Base-by-base conservation (phyloP, 2,329 filamentous ascomycete species). In the Fusarium subtropicale region DNA sequence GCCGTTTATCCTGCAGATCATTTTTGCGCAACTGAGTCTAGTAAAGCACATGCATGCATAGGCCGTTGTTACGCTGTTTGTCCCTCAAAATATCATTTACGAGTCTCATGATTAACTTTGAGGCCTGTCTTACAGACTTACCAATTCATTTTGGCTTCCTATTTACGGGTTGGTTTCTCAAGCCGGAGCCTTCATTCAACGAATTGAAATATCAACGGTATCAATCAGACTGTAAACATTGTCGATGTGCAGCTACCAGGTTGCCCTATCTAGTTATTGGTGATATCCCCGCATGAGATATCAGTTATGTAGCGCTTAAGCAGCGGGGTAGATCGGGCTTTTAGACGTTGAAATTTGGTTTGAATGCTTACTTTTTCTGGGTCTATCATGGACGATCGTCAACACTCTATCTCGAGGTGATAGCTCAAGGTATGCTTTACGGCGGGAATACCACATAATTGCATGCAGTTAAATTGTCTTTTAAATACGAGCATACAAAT, bases 341-440 rank as follows among this genome's bases (percentile, higher is more conserved):
- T 51, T 38, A 41, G 10, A 51, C 24, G 34, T 41, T 51, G 48
- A 39, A 51, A 33, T 26, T 41, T 30, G 48, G 48, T 26, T 41
- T 51, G 48, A 30, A 51, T 51, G n/a, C 48, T 51, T 51, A 41
- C 34, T 51, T 51, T 51, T 51, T 51, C 26, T 51, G 48, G 48
- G 48, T 39, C 48, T 39, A 31, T 51, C 24, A 39, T 51, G 24
- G 48, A 30, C 18, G 33, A 51, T 51, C 48, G 15, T 22, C 24
- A 22, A 22, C 28, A 39, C 33, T 6, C n/a, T 51, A 22, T 16
- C 10, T 16, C 12, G 16, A 24, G 22, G n/a, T 39, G 24, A 51
- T 11, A 39, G 34, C 34, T 9, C n/a, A 51, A 11, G 18, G n/a
- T 15, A 39, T 38, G 10, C 24, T n/a, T 34, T 30, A 9, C 33